phyloP scores from a whole-genome alignment of 2,329 filamentous ascomycete genomes.

The Verticillium dahliae region DNA sequence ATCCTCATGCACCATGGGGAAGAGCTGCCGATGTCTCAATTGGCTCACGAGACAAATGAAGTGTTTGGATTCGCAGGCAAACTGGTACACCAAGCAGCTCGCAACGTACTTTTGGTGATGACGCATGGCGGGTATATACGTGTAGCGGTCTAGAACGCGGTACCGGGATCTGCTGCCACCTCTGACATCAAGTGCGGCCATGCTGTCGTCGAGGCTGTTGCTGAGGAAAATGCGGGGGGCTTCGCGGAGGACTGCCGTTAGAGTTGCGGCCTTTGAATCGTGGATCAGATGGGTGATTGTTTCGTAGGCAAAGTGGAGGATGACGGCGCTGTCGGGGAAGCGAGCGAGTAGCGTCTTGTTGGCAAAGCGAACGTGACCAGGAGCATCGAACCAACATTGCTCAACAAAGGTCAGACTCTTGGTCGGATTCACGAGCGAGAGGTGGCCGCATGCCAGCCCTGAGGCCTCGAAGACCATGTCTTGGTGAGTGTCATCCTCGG shows the following conservation, averaged over 20 bases:
- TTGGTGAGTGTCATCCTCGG: slow-evolving; percentile 14
- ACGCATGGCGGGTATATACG: slow-evolving; percentile 14
- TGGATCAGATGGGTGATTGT: slow-evolving; percentile 39
- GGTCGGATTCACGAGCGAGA: slow-evolving; percentile 26
- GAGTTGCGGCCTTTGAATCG: slow-evolving; percentile 23
- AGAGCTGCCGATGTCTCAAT: slow-evolving; percentile 16
- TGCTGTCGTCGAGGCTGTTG: slow-evolving; percentile 3
- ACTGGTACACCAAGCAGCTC: slow-evolving; percentile 36
- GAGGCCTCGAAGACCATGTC: slow-evolving; percentile 13
- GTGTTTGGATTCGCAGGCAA: not conserved
- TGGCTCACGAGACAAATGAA: slow-evolving; percentile 18
- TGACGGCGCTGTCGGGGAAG: slow-evolving; percentile 11
- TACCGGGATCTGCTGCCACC: not conserved
- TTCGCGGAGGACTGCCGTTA: slow-evolving; percentile 45
- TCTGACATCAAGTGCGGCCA: not conserved
- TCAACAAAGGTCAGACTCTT: slow-evolving; percentile 33
- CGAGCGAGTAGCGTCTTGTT: slow-evolving; percentile 33
- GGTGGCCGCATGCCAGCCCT: slow-evolving; percentile 36
- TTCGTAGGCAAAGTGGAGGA: slow-evolving; percentile 37
- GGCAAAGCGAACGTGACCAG: slow-evolving; percentile 32
- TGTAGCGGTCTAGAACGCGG: not conserved
- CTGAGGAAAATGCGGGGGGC: slow-evolving; percentile 41
- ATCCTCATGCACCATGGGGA: slow-evolving; percentile 12
- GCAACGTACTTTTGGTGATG: slow-evolving; percentile 26
- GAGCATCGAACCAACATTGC: slow-evolving; percentile 29